Conservation (phyloP, 345 rosid species). For the Salix dunnii region DNA sequence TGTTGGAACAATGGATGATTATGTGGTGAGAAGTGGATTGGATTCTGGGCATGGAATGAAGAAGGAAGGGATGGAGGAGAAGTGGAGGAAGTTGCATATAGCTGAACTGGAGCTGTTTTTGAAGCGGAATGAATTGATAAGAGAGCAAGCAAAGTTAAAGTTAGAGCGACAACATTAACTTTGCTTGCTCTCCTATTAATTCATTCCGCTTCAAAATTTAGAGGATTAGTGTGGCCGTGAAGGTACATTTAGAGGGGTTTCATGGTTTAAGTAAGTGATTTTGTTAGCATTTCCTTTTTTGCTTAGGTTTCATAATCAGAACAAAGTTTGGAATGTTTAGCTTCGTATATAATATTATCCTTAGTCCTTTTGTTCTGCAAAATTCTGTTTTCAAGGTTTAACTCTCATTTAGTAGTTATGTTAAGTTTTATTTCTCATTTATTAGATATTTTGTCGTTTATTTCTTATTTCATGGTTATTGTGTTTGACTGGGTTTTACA, state of each 20-base stretch:
- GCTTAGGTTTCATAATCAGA: neutral
- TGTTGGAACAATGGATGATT: conserved; percentile 14
- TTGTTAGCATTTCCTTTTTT: neutral
- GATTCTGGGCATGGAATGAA: conserved; percentile 11
- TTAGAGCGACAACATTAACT: no score
- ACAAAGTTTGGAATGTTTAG: neutral
- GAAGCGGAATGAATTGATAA: conserved; percentile 12
- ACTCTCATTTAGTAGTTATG: neutral
- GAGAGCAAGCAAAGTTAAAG: conserved; percentile 10
- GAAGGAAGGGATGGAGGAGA: conserved; percentile 21
- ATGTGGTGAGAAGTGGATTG: conserved; percentile 9
- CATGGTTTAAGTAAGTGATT: neutral
- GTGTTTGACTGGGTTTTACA: neutral
- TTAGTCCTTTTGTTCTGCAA: neutral
- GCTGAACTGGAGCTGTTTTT: conserved; percentile 27
- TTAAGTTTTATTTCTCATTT: neutral
- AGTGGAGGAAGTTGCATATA: conserved; percentile 26
- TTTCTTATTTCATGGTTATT: neutral
- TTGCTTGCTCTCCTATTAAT: no score
- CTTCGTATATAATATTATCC: neutral
- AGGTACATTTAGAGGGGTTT: neutral
- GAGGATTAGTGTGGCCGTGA: neutral
- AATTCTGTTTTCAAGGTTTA: neutral
- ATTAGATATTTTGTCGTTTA: neutral
- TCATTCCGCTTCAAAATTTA: no score